Evolutionary conservation across 1,139 yeast species (phyloP).

Genomic region (Yamadazyma aaseri): DNA sequence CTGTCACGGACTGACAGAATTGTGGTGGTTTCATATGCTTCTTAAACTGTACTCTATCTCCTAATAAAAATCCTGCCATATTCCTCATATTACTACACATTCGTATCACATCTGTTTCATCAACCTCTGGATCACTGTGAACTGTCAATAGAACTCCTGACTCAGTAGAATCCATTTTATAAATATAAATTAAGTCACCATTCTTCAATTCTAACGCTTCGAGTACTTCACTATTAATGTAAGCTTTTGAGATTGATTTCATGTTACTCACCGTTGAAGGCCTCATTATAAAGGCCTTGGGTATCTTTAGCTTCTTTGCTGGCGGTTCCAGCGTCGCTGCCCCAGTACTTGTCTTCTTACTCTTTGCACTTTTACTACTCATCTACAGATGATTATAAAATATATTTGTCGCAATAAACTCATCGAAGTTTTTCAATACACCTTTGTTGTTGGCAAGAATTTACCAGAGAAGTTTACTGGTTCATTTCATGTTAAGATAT

Average conservation of each 20-base stretch:
- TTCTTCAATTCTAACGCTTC: conserved; percentile 50
- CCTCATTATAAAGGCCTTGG: conserved; percentile 55
- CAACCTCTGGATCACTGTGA: conserved; percentile 35
- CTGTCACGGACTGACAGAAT: conserved; percentile 35
- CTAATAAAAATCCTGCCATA: conserved; percentile 60
- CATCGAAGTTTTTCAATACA: no score
- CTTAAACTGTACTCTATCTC: conserved; percentile 62
- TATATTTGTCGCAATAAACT: no score
- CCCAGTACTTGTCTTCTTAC: conserved; percentile 24
- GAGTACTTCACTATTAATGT: conserved; percentile 51
- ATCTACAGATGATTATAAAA: no score
- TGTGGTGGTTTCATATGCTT: conserved; percentile 50
- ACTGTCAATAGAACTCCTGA: conserved; percentile 48
- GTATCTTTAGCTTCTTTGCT: conserved; percentile 45
- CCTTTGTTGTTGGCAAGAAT: no score
- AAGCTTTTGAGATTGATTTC: conserved; percentile 41
- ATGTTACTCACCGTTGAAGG: conserved; percentile 37
- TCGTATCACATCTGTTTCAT: conserved; percentile 53
- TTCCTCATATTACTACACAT: conserved; percentile 50
- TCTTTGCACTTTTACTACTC: conserved; percentile 13
- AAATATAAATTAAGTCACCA: conserved; percentile 55
- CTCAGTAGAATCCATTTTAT: conserved; percentile 44
- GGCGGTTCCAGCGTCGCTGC: conserved; percentile 18
- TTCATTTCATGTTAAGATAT: no score
- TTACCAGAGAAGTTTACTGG: no score